These are phyloP conservation scores for Lactarius akahatsu DNA, from an alignment of 768 basidiomycete species.

Conservation along the genomic window DNA sequence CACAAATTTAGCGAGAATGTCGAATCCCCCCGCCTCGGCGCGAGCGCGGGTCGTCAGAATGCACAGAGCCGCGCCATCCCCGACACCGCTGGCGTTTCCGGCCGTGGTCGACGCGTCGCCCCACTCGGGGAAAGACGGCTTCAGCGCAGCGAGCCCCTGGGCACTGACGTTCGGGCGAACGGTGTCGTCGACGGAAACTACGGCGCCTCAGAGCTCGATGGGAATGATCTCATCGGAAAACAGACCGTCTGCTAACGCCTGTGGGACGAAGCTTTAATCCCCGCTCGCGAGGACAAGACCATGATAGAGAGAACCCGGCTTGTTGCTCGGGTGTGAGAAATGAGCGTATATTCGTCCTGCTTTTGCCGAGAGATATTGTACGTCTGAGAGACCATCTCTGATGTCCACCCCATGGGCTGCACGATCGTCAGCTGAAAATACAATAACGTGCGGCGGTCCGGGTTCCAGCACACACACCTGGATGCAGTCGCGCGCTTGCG, in stretches of 20 bases:
- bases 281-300: slow-evolving; percentile 1
- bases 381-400: slow-evolving; percentile 82
- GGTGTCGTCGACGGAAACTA: slow-evolving; percentile 81
- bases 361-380: slow-evolving; percentile 75
- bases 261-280: slow-evolving; percentile 6
- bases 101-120: slow-evolving; percentile 69
- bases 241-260: slow-evolving; percentile 67
- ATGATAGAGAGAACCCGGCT: slow-evolving; percentile 33
- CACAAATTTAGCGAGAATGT: slow-evolving; percentile 82
- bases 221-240: slow-evolving; percentile 92
- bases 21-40: slow-evolving; percentile 74
- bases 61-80: slow-evolving; percentile 88
- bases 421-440: slow-evolving; percentile 15
- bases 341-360: slow-evolving; percentile 88
- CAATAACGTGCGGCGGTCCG: neutral
- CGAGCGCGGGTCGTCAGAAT: slow-evolving; percentile 77
- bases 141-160: slow-evolving; percentile 74
- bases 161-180: slow-evolving; percentile 78
- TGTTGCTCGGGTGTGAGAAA: slow-evolving; percentile 80
- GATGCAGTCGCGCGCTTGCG: slow-evolving; percentile 72
- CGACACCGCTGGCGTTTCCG: slow-evolving; percentile 85
- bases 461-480: slow-evolving; percentile 46
- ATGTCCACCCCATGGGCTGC: slow-evolving; percentile 95
- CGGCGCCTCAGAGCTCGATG: slow-evolving; percentile 65
- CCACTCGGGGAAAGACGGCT: slow-evolving; percentile 86